Evolutionary conservation across 768 basidiomycete genomes (phyloP), one percentile per base, ranked within the genome.

Genomic region (Agaricus blazei): DNA sequence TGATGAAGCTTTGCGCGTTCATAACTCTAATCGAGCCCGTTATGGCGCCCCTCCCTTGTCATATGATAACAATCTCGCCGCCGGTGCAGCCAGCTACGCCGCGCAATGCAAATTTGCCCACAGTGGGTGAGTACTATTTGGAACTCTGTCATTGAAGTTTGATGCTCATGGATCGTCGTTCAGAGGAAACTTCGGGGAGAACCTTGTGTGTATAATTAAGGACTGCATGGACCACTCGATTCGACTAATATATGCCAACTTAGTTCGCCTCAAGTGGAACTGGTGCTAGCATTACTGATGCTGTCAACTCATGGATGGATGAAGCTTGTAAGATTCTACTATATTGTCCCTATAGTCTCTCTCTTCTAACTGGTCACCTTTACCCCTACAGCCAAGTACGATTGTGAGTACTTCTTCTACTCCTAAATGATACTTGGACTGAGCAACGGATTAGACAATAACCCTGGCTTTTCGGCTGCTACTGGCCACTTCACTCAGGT

Each of bases 401-500:
- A 66, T 51, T 68, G 62, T 64, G 45, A 27, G 59, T 48, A 14
- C 24, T 48, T 9, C n/a, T n/a, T 41, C n/a, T 15, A 12, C 24
- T 5, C 11, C 9, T n/a, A 24, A 36, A 9, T 19, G 1, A 9
- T 26, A 36, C 26, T 19, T 37, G 24, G 24, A 23, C 40, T 34
- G 15, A 40, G 29, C 12, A 8, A 28, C 19, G 27, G 41, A 31
- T 14, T 53, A 67, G 67, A 66, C 48, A 67, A 65, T 53, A 45
- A 64, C 26, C 66, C 68, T 24, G 62, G 58, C 23, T 70, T 67
- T 38, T 64, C 65, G 9, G 26, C 15, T 23, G 52, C 14, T 2
- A 67, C 67, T n/a, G 66, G 67, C 12, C 68, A 70, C 42, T 70
- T 70, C 57, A 70, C 68, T 29, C 68, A 70, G 60, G 68, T 66